phyloP scores from a whole-genome alignment of 2,329 filamentous ascomycete species.

The Aspergillus viridinutans region DNA sequence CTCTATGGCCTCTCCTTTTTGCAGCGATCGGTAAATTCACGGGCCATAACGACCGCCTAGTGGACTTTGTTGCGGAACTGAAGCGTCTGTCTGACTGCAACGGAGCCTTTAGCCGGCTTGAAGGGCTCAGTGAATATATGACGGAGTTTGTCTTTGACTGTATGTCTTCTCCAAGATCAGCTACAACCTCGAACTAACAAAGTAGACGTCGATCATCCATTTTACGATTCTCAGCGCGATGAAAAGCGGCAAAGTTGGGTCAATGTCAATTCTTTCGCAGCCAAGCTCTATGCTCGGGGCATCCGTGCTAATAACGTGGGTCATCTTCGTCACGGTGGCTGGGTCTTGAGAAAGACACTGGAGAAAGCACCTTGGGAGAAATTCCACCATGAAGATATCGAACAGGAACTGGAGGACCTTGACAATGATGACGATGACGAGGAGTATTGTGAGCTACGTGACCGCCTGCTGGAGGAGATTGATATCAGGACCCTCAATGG shows the following conservation, averaged over 20 bases:
- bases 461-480: not conserved
- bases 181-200: not conserved
- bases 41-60: not conserved
- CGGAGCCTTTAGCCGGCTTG: not conserved
- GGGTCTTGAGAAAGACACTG: not conserved
- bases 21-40: not conserved
- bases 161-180: not conserved
- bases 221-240: not conserved
- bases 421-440: not conserved
- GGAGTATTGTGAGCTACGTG: not conserved
- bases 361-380: not conserved
- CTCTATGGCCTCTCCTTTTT: not conserved
- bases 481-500: conserved; percentile 4
- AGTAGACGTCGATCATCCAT: not conserved
- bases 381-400: not conserved
- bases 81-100: not conserved
- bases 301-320: not conserved
- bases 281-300: not conserved
- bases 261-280: not conserved
- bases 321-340: not conserved
- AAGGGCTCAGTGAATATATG: not conserved
- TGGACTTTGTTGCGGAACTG: not conserved
- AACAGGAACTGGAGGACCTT: not conserved
- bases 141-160: not conserved
- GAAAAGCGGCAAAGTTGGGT: not conserved